These are phyloP conservation scores for Aspergillus pseudoglaucus DNA, from an alignment of 2,329 filamentous ascomycete genomes.

Conservation along the genomic window DNA sequence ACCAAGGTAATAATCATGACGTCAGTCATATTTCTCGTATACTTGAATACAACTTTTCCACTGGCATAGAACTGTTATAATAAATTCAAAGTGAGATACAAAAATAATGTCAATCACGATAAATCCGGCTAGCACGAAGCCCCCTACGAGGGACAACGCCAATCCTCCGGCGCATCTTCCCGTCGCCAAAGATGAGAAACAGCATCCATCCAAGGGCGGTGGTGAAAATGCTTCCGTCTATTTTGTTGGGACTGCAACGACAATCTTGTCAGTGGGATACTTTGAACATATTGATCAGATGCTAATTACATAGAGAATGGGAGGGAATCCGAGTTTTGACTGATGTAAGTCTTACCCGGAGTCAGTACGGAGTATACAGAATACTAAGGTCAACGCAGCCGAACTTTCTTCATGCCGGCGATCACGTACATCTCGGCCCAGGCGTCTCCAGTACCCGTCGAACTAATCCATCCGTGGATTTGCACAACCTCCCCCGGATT, in stretches of 20 bases:
- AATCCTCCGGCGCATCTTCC: constrained; percentile 26
- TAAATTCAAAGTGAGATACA: too few species aligned
- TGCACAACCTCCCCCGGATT: constrained; percentile 54
- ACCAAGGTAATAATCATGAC: too few species aligned
- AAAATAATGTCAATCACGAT: neutral
- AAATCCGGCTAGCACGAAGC: neutral
- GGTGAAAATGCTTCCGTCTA: constrained; percentile 32
- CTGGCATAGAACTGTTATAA: too few species aligned
- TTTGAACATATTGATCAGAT: neutral
- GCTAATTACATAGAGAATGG: constrained; percentile 29
- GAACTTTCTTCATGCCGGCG: constrained; percentile 60
- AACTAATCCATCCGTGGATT: constrained; percentile 55
- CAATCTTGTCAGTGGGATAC: constrained; percentile 22
- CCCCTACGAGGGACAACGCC: neutral
- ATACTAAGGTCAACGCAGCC: constrained; percentile 31
- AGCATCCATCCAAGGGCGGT: constrained; percentile 32
- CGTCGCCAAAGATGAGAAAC: constrained; percentile 38
- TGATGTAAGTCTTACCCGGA: constrained; percentile 19
- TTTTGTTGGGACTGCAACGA: constrained; percentile 37
- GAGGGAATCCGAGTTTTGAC: constrained; percentile 35
- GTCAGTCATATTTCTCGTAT: too few species aligned
- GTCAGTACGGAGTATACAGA: neutral
- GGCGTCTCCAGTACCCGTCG: constrained; percentile 50
- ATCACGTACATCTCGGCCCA: constrained; percentile 61
- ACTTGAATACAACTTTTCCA: too few species aligned